Evolutionary conservation across 2,329 filamentous ascomycete genomes (phyloP), one percentile per base, ranked within the genome.

Genomic region (Beauveria medogensis): DNA sequence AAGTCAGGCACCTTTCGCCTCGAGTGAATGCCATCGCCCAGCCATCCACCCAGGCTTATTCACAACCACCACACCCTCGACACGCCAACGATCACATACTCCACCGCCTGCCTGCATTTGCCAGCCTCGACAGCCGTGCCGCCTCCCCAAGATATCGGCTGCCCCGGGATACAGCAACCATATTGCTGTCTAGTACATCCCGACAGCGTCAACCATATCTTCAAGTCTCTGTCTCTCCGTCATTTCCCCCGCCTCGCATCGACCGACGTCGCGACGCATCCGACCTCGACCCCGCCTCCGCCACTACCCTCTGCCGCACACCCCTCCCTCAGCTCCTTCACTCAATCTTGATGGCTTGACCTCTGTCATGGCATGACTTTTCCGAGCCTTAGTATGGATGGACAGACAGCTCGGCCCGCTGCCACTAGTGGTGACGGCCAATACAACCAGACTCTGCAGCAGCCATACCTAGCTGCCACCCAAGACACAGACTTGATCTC

Each of bases 331-430:
- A 18, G 2, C 55, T 40, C 24, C n/a, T 12, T 30, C 34, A 22
- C 12, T 48, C 43, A 30, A 51, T 43, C 16, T 52, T 53, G n/a
- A 46, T 59, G 48, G 26, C 34, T 47, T 59, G 57, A 54, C 28
- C n/a, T 46, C 16, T 59, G 57, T 47, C 50, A 54, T 54, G 57
- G 57, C 57, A 59, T 59, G 28, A 54, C n/a, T 50, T 59, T 28
- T 47, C 20, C 20, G 48, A 46, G 41, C 26, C 40, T 34, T 46
- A 59, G 5, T 16, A 59, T 59, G 57, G 57, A 59, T 54, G 57
- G 57, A 59, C 57, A 59, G 41, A 59, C 40, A 47, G 48, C 57
- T 54, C 57, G 22, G 57, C 28, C 57, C 26, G 48, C 57, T 40
- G 57, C 57, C 16, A 28, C 26, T 20, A 30, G n/a, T 47, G 50